phyloP scores from a whole-genome alignment of 2,329 filamentous ascomycete genomes.

The Penicillium frequentans region DNA sequence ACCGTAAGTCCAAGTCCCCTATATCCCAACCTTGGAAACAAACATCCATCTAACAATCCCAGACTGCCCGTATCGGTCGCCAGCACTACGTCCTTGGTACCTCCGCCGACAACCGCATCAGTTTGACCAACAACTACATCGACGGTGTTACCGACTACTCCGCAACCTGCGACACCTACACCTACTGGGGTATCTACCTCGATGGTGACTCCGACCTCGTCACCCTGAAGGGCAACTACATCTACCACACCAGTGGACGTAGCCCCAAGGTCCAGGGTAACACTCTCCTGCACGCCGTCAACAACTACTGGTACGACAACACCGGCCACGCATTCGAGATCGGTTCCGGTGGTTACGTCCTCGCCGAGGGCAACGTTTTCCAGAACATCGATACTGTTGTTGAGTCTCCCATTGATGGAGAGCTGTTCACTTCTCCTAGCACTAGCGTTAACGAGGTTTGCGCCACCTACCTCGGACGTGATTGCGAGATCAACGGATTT shows the following conservation, averaged over 20 bases:
- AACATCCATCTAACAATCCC: neutral
- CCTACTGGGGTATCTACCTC: constrained; percentile 63
- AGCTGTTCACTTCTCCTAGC: constrained; percentile 40
- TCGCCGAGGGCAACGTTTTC: constrained; percentile 61
- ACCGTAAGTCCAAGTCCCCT: constrained; percentile 26
- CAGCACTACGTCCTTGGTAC: constrained; percentile 62
- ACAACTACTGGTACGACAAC: constrained; percentile 62
- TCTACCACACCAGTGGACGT: constrained; percentile 60
- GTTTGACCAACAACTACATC: constrained; percentile 62
- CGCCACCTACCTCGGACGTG: constrained; percentile 48
- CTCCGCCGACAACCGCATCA: constrained; percentile 55
- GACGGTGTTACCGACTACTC: constrained; percentile 57
- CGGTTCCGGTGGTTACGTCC: constrained; percentile 44
- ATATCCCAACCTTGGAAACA: neutral
- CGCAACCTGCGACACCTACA: constrained; percentile 58
- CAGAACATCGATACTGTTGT: constrained; percentile 52
- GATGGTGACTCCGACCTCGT: constrained; percentile 57
- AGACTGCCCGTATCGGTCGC: constrained; percentile 59
- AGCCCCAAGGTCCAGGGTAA: constrained; percentile 57
- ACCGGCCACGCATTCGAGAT: constrained; percentile 60
- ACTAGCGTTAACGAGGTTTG: constrained; percentile 44
- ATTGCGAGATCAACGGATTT: constrained; percentile 54
- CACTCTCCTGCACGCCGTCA: constrained; percentile 61
- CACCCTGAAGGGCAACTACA: constrained; percentile 62
- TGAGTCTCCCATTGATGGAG: constrained; percentile 39